Conservation (phyloP, 164 flowering plant genomes). For the Vitis rupestris region DNA sequence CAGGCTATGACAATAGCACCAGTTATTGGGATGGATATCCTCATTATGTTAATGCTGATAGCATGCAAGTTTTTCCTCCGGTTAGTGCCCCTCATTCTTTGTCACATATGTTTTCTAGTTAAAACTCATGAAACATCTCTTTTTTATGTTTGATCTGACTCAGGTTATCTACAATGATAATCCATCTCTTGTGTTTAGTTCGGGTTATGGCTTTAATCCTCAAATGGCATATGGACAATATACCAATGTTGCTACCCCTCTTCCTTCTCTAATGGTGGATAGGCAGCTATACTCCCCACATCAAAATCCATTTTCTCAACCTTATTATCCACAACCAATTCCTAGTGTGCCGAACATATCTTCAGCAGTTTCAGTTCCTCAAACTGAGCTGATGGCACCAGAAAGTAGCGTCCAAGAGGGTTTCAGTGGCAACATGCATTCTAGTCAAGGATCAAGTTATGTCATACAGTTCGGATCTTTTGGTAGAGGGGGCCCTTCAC, state of each 20-base stretch:
- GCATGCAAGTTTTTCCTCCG: conserved; percentile 56
- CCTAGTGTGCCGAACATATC: conserved; percentile 7
- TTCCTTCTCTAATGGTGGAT: conserved; percentile 56
- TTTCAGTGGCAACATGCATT: conserved; percentile 15
- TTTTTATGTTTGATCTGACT: conserved; percentile 9
- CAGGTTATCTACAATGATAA: conserved; percentile 75
- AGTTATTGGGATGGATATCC: conserved; percentile 63
- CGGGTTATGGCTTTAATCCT: conserved; percentile 69
- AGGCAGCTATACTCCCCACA: conserved; percentile 52
- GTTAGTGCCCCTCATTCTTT: conserved; percentile 35
- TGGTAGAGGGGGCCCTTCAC: conserved; percentile 20
- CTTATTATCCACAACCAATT: conserved; percentile 23
- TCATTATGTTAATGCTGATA: conserved; percentile 50
- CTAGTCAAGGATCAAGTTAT: conserved; percentile 25
- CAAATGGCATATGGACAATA: conserved; percentile 77
- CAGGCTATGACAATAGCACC: conserved; percentile 53
- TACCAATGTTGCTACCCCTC: conserved; percentile 69
- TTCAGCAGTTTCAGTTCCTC: conserved; percentile 20
- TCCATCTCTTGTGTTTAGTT: conserved; percentile 56
- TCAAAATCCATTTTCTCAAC: conserved; percentile 37
- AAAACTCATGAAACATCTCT: neutral
- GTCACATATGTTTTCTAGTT: neutral
- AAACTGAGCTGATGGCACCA: conserved; percentile 22
- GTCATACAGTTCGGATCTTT: conserved; percentile 19
- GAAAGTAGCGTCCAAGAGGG: conserved; percentile 7